Evolutionary conservation across 305 asterid species (phyloP), one percentile per base, ranked within the genome.

Genomic region (Solanum hybrid): DNA sequence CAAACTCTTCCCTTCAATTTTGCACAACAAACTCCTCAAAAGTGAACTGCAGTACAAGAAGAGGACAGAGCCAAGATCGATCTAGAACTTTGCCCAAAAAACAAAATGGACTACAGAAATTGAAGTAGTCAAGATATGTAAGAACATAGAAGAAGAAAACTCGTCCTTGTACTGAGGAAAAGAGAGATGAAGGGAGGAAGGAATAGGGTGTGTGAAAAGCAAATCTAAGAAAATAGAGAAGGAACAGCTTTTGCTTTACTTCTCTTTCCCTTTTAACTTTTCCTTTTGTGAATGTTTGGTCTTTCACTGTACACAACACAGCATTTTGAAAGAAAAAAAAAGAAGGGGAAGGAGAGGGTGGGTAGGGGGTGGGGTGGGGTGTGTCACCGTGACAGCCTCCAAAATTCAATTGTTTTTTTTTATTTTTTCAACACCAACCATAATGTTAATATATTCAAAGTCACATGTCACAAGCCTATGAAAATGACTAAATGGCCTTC

Each of bases 211-310:
- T 57, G 92, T 87, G 91, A 90, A 90, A 85, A 85, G 90, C 76
- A 87, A 91, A 88, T 91, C 91, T 89, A 89, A 87, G 73, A 89
- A 64, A 42, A 87, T 87, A 74, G 90, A 83, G 87, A 42, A 83
- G 87, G 39, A 46, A 83, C 91, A 89, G 92, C 92, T 89, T 92
- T 91, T 69, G 87, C 92, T 80, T 79, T 69, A 42, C 42, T 26
- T 61, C 42, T 85, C 33, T 57, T 86, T 51, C 39, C 11, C 87
- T 40, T 88, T 82, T 12, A 57, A 29, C 77, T 24, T 61, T 61
- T 61, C 71, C 71, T 61, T 61, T 69, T 89, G 33, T 88, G 33
- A 34, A 33, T 75, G 88, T 57, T 34, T 71, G 34, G 37, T 31
- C 78, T 76, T 79, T 40, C 28, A 22, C 69, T 57, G 80, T 33